Base-by-base conservation (phyloP, 2,329 filamentous ascomycete genomes). In the Colletotrichum orchidophilum region DNA sequence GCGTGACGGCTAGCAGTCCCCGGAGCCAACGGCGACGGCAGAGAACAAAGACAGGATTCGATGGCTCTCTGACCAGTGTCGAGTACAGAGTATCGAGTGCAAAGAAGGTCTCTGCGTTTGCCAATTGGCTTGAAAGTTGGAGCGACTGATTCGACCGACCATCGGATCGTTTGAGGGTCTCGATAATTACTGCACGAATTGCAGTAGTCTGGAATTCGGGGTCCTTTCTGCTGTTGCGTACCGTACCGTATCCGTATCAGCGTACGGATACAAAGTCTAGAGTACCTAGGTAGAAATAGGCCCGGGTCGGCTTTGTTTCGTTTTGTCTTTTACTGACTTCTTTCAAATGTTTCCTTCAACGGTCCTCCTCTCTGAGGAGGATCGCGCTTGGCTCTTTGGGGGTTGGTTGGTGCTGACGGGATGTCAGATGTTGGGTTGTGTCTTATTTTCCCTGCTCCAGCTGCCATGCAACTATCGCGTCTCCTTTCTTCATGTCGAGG, bases 121-220 rank as follows among this genome's bases (percentile, higher is more conserved):
- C 27, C 39, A 18, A 61, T 61, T 60, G 18, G 50, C 21, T 24
- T 15, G 57, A 26, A 21, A 26, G 24, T 29, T 31, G 12, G 26
- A 31, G n/a, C 26, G 15, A 29, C 33, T 27, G 26, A 46, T 49
- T 11, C 26, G 24, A 29, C 29, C 33, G n/a, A 61, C 39, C 18
- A 61, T 61, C 58, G 58, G 58, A 61, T 61, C 27, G 58, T 50
- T 50, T 61, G 27, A 50, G 18, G 27, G 58, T 24, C 58, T 12
- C 21, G 11, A 31, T n/a, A 21, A 24, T 26, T 50, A 26, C 58
- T 61, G 58, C 58, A 61, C 39, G 26, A 61, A 27, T 42, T 50
- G 39, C 58, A 61, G 39, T 61, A 61, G 39, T 42, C 31, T 50
- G 11, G 6, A 53, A 7, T 29, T 42, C 5, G 24, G 26, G 27